Conservation (phyloP, 805 yeast genomes). For the Cyberlindnera bimundalis region DNA sequence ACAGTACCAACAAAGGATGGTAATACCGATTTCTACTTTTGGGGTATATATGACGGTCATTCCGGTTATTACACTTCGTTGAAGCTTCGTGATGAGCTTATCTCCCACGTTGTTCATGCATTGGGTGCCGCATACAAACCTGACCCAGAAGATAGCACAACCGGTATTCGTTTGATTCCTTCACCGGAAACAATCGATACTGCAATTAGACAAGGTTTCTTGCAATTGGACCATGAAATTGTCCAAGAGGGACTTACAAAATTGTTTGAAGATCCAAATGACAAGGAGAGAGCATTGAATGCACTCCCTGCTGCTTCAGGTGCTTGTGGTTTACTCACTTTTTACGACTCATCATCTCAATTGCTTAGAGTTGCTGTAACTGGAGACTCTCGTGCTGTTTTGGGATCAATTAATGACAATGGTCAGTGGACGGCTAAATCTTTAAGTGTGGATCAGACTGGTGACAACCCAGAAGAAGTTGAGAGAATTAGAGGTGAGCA, state of each 20-base stretch:
- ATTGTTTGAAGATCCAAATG: slow-evolving; percentile 63
- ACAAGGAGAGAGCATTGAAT: slow-evolving; percentile 48
- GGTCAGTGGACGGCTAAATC: slow-evolving; percentile 87
- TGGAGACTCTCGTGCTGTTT: slow-evolving; percentile 91
- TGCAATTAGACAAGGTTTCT: slow-evolving; percentile 78
- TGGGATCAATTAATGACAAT: slow-evolving; percentile 63
- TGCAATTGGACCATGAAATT: slow-evolving; percentile 81
- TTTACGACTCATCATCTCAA: slow-evolving; percentile 74
- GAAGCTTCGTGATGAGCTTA: slow-evolving; percentile 75
- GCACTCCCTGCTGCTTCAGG: slow-evolving; percentile 95
- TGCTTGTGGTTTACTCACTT: slow-evolving; percentile 85
- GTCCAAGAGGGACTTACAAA: slow-evolving; percentile 70
- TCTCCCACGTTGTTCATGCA: slow-evolving; percentile 73
- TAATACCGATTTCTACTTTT: slow-evolving; percentile 81
- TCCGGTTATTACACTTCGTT: slow-evolving; percentile 93
- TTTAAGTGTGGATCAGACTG: slow-evolving; percentile 89
- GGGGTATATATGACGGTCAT: slow-evolving; percentile 96
- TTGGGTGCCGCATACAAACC: slow-evolving; percentile 62
- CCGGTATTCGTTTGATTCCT: slow-evolving; percentile 52
- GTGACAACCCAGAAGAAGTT: slow-evolving; percentile 84
- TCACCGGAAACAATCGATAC: slow-evolving; percentile 66
- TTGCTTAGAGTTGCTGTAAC: slow-evolving; percentile 86
- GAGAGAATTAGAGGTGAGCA: slow-evolving; percentile 81
- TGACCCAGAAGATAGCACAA: slow-evolving; percentile 39
- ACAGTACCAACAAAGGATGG: slow-evolving; percentile 55